These are phyloP conservation scores for Claviceps africana DNA, from an alignment of 2,329 filamentous ascomycete genomes.

Conservation along the genomic window DNA sequence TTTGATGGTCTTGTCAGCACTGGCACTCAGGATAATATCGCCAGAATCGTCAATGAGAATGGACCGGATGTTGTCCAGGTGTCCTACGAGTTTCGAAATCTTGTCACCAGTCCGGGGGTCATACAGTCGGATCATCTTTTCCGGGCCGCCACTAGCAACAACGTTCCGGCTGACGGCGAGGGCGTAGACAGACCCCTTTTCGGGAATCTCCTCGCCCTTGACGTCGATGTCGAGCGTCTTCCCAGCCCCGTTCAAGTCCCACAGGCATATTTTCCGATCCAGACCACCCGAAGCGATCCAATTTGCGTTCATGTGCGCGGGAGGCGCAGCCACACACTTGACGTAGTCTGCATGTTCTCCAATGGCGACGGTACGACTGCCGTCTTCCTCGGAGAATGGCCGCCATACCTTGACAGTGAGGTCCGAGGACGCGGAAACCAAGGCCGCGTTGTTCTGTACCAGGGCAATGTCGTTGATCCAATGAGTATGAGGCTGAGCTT, in stretches of 20 bases:
- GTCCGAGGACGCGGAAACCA: constrained; percentile 88
- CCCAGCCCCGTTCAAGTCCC: constrained; percentile 81
- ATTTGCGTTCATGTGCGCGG: constrained; percentile 42
- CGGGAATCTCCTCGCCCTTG: constrained; percentile 64
- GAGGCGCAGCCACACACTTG: constrained; percentile 76
- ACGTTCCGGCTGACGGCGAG: constrained; percentile 67
- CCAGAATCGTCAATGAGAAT: constrained; percentile 81
- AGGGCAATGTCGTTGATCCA: constrained; percentile 92
- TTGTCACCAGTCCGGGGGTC: constrained; percentile 78
- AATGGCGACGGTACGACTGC: constrained; percentile 49
- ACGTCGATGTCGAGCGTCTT: constrained; percentile 79
- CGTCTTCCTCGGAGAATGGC: constrained; percentile 48
- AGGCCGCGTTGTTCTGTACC: constrained; percentile 59
- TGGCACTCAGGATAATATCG: constrained; percentile 85
- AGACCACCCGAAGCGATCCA: constrained; percentile 94
- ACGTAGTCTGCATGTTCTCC: constrained; percentile 93
- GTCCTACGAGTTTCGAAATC: constrained; percentile 91
- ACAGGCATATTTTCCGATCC: constrained; percentile 81
- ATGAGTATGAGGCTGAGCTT: constrained; percentile 69
- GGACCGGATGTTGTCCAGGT: constrained; percentile 86
- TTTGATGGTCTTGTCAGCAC: constrained; percentile 93
- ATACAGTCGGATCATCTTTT: constrained; percentile 86
- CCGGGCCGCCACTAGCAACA: constrained; percentile 82
- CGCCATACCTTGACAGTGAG: constrained; percentile 88
- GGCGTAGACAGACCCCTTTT: constrained; percentile 93